These are phyloP conservation scores for Debaryomyces castellii DNA, from an alignment of 805 yeast species.

Conservation along the genomic window DNA sequence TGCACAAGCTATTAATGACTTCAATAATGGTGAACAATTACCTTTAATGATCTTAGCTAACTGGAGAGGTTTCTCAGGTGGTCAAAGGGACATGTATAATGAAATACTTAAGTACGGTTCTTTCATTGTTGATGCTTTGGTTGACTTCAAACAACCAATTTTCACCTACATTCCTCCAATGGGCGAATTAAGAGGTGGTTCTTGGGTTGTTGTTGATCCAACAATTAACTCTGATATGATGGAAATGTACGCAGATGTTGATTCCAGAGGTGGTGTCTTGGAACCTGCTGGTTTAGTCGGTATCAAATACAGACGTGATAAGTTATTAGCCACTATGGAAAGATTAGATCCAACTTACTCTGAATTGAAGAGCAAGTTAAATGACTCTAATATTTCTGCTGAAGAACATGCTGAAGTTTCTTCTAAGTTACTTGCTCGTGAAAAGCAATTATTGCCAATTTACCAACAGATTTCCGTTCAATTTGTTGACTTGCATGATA, in stretches of 20 bases:
- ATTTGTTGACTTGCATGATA: constrained; percentile 96
- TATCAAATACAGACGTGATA: constrained; percentile 93
- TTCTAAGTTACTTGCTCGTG: constrained; percentile 73
- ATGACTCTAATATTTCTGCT: constrained; percentile 49
- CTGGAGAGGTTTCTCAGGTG: constrained; percentile 99
- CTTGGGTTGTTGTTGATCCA: constrained; percentile 99
- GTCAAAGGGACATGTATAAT: constrained; percentile 99
- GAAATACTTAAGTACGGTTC: constrained; percentile 98
- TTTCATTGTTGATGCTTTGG: constrained; percentile 94
- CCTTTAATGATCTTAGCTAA: constrained; percentile 97
- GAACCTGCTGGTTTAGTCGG: constrained; percentile 99
- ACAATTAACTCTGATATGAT: constrained; percentile 94
- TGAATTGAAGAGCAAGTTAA: constrained; percentile 60
- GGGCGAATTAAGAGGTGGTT: constrained; percentile 99
- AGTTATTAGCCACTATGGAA: constrained; percentile 84
- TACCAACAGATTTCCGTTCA: constrained; percentile 92
- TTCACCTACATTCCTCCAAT: constrained; percentile 96
- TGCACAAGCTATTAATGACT: constrained; percentile 96
- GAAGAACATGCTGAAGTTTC: constrained; percentile 69
- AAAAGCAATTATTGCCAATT: constrained; percentile 75
- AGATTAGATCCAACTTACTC: constrained; percentile 81
- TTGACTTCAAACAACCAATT: constrained; percentile 94
- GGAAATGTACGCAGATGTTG: constrained; percentile 99
- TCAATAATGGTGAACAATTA: constrained; percentile 96
- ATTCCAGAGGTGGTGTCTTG: constrained; percentile 94